Percentiles rank a stretch among this genome's conserved stretches.
Conservation (phyloP, 192 early-diverging fungal species). For the Podila horticola region DNA sequence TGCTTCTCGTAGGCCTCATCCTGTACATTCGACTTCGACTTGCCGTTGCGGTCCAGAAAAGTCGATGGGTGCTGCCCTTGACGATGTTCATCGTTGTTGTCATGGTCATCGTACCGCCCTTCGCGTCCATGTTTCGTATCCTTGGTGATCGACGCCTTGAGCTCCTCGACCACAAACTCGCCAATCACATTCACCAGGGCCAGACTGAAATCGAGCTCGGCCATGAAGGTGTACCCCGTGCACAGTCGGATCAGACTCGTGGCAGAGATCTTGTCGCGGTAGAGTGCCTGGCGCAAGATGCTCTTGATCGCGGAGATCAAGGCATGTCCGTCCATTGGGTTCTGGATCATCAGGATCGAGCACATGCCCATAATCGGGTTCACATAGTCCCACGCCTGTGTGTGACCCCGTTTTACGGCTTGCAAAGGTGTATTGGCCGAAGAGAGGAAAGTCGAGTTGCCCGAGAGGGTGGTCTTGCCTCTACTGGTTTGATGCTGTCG, state of each 20-base stretch:
- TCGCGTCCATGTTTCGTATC: slow-evolving; percentile 12
- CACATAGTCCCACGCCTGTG: slow-evolving; percentile 55
- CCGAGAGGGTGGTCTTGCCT: not conserved
- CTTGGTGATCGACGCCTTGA: slow-evolving; percentile 39
- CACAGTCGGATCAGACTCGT: slow-evolving; percentile 55
- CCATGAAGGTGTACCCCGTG: slow-evolving; percentile 54
- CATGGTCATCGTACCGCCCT: slow-evolving; percentile 6
- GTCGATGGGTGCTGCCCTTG: no score
- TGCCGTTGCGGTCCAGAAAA: not conserved
- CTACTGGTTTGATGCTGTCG: not conserved
- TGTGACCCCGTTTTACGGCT: not conserved
- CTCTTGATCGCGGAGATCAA: slow-evolving; percentile 51
- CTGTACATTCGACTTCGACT: not conserved
- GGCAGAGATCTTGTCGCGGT: slow-evolving; percentile 53
- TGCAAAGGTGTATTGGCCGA: not conserved
- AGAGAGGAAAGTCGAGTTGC: not conserved
- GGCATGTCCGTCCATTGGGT: slow-evolving; percentile 56
- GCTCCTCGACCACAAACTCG: slow-evolving; percentile 58
- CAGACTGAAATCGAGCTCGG: slow-evolving; percentile 49
- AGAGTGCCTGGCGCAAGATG: slow-evolving; percentile 57
- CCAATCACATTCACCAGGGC: slow-evolving; percentile 52
- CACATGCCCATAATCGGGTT: slow-evolving; percentile 60
- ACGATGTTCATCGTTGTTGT: not conserved
- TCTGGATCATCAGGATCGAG: slow-evolving; percentile 58
- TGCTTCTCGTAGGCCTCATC: not conserved